Conservation (phyloP, 2,329 filamentous ascomycete species). For the Aspergillus clavatus region DNA sequence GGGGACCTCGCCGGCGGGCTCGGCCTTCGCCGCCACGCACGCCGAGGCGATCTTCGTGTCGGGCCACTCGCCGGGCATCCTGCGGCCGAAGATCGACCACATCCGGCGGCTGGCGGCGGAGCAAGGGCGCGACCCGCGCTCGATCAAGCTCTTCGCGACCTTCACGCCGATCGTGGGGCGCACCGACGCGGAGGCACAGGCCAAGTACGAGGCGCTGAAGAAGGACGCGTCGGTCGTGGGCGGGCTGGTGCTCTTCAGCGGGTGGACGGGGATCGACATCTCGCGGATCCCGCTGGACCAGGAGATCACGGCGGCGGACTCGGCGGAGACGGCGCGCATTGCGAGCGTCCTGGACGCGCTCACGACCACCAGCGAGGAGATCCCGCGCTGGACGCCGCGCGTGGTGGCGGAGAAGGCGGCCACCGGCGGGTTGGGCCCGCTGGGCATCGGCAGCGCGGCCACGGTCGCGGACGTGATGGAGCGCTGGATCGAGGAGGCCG, state of each 20-base stretch:
- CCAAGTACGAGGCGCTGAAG: conserved; percentile 49
- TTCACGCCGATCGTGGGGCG: conserved; percentile 48
- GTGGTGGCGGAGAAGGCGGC: conserved; percentile 45
- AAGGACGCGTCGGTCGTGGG: conserved; percentile 52
- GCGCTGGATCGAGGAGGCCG: conserved; percentile 42
- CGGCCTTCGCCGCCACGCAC: conserved; percentile 53
- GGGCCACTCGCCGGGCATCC: conserved; percentile 47
- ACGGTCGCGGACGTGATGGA: conserved; percentile 48
- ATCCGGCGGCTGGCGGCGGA: conserved; percentile 50
- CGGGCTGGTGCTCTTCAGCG: conserved; percentile 52
- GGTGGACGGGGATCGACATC: conserved; percentile 59
- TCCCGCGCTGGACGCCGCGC: conserved; percentile 44
- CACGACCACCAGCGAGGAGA: conserved; percentile 46
- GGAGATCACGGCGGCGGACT: conserved; percentile 52
- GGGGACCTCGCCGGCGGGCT: conserved; percentile 55
- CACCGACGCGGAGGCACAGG: conserved; percentile 51
- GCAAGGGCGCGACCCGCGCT: conserved; percentile 52
- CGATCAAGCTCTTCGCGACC: conserved; percentile 53
- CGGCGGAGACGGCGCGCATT: conserved; percentile 50
- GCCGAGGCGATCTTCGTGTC: conserved; percentile 60
- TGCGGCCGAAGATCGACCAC: conserved; percentile 49
- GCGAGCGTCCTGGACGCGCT: conserved; percentile 48
- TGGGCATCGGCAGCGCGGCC: conserved; percentile 43
- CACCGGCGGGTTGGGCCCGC: conserved; percentile 48
- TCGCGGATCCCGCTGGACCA: conserved; percentile 55